Conservation (phyloP, 768 basidiomycete species). For the Boletales sp. region DNA sequence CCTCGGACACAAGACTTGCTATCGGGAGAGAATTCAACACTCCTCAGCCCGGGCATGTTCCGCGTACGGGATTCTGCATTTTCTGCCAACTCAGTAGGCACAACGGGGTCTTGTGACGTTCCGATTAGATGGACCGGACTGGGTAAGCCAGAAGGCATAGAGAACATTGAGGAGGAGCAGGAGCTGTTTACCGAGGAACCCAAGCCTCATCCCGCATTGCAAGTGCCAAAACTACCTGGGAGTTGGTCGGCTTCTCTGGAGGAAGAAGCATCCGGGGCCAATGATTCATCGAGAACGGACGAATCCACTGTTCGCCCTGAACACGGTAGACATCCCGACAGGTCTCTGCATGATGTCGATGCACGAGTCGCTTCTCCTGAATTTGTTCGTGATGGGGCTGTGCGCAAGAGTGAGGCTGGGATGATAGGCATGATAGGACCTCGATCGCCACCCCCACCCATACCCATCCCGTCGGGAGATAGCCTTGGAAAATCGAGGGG, state of each 20-base stretch:
- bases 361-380: slow-evolving; percentile 55
- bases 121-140: slow-evolving; percentile 63
- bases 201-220: slow-evolving; percentile 20
- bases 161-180: slow-evolving; percentile 34
- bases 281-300: slow-evolving; percentile 24
- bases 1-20: slow-evolving; percentile 20
- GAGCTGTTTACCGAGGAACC: slow-evolving; percentile 27
- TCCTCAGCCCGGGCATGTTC: slow-evolving; percentile 58
- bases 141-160: slow-evolving; percentile 36
- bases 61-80: slow-evolving; percentile 59
- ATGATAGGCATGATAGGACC: slow-evolving; percentile 49
- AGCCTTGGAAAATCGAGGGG: slow-evolving; percentile 20
- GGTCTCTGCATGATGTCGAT: slow-evolving; percentile 45
- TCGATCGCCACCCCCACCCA: slow-evolving; percentile 20
- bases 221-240: slow-evolving; percentile 45
- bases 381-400: slow-evolving; percentile 38
- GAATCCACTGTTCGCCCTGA: slow-evolving; percentile 26
- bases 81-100: slow-evolving; percentile 44
- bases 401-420: slow-evolving; percentile 64
- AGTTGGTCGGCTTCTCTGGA: slow-evolving; percentile 46
- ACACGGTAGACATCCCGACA: slow-evolving; percentile 27
- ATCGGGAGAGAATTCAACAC: slow-evolving; percentile 27
- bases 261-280: slow-evolving; percentile 40
- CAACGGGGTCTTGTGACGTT: slow-evolving; percentile 44
- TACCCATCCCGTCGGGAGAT: slow-evolving; percentile 28